Percentiles rank a stretch among this genome's conserved stretches.
Evolutionary conservation across 2,329 filamentous ascomycete species (phyloP).

Genomic region (Fusarium sublunatum): DNA sequence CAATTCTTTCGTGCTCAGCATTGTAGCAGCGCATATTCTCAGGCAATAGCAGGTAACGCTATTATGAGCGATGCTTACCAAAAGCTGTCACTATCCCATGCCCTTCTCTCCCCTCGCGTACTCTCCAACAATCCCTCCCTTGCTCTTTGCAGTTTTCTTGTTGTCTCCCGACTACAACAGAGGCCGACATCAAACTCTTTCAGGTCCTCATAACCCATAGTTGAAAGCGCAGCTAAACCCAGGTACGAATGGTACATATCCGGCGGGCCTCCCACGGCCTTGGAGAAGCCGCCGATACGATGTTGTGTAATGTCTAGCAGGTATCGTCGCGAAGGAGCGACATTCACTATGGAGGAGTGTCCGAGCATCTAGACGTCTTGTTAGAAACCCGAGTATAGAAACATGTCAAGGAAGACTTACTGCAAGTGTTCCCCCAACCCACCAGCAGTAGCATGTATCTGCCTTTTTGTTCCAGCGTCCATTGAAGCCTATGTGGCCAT

Average conservation of each 20-base stretch:
- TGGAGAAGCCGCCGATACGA: conserved; percentile 83
- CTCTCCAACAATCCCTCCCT: conserved; percentile 53
- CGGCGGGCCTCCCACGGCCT: conserved; percentile 73
- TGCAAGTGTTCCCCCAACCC: conserved; percentile 76
- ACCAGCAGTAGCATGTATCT: conserved; percentile 97
- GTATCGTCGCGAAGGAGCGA: conserved; percentile 75
- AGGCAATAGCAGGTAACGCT: no score
- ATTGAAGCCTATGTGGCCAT: conserved; percentile 79
- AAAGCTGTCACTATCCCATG: conserved; percentile 40
- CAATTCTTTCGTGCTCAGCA: no score
- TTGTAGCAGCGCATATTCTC: no score
- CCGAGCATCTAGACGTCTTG: conserved; percentile 65
- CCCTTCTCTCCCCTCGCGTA: conserved; percentile 6
- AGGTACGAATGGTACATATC: conserved; percentile 92
- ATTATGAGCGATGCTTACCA: conserved; percentile 25
- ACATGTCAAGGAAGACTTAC: conserved; percentile 46
- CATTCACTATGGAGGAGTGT: conserved; percentile 67
- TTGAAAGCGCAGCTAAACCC: conserved; percentile 81
- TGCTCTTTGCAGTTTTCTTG: conserved; percentile 61
- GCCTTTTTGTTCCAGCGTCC: conserved; percentile 90
- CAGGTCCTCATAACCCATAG: conserved; percentile 76
- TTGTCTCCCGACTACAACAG: conserved; percentile 75
- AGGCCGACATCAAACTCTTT: conserved; percentile 78
- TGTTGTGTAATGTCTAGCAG: conserved; percentile 89
- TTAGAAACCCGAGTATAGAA: not conserved